A percentile compares a stretch with the other conserved stretches of the same genome.
Evolutionary conservation across 805 yeast species (phyloP).

Genomic region (Phaffomyces thermotolerans): DNA sequence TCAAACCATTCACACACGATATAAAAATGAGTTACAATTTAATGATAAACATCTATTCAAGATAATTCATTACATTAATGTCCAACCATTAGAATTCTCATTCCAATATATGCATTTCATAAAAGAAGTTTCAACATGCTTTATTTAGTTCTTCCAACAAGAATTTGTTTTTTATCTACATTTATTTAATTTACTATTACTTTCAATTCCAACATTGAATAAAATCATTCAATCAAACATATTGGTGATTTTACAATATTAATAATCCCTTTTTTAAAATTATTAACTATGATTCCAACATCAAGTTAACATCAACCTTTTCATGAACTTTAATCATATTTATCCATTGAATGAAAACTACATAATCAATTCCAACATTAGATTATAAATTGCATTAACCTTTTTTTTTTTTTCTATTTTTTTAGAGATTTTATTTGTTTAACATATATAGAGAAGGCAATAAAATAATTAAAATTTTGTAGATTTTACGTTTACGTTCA

Average conservation of each 20-base stretch:
- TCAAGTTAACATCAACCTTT: constrained; percentile 1
- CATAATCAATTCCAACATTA: constrained; percentile 8
- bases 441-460: background rate
- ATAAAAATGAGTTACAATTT: too few species aligned
- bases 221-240: background rate
- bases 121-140: constrained; percentile 1
- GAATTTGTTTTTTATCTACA: background rate
- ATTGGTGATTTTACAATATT: background rate
- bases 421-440: background rate
- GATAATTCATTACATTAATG: background rate
- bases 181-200: background rate
- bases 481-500: background rate
- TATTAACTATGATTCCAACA: constrained; percentile 7
- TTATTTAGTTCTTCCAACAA: constrained; percentile 8
- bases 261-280: background rate
- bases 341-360: background rate
- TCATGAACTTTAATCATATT: constrained; percentile 3
- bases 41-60: too few species aligned
- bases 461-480: background rate
- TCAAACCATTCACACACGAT: too few species aligned
- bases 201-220: constrained; percentile 19
- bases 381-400: constrained; percentile 1
- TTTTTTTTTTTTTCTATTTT: background rate
- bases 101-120: too few species aligned
- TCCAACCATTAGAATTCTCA: background rate